Evolutionary conservation across 2,329 filamentous ascomycete species (phyloP).

Genomic region (Alternaria conjuncta): DNA sequence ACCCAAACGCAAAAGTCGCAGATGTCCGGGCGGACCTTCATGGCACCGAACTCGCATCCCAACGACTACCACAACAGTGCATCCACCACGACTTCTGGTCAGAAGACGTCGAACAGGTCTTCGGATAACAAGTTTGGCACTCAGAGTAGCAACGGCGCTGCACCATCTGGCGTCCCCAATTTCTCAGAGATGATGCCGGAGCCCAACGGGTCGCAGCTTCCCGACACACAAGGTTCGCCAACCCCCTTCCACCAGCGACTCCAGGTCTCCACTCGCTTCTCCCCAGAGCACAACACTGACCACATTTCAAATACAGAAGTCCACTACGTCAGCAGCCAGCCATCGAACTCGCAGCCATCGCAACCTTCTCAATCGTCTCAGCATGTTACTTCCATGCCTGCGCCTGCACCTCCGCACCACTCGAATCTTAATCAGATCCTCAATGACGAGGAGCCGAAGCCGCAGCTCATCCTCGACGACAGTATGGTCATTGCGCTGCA

Average conservation of each 20-base stretch:
- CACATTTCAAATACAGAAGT: constrained; percentile 32
- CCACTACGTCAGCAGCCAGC: constrained; percentile 44
- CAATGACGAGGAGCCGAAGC: constrained; percentile 47
- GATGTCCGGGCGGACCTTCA: constrained; percentile 65
- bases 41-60: constrained; percentile 64
- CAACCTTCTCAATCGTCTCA: constrained; percentile 49
- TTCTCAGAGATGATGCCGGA: constrained; percentile 59
- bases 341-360: constrained; percentile 47
- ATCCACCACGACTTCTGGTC: constrained; percentile 83
- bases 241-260: constrained; percentile 24
- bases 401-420: constrained; percentile 45
- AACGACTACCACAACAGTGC: constrained; percentile 80
- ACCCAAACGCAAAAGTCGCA: constrained; percentile 66
- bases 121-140: constrained; percentile 75
- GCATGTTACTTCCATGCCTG: constrained; percentile 38
- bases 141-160: constrained; percentile 72
- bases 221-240: constrained; percentile 66
- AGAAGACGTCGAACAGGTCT: constrained; percentile 78
- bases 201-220: constrained; percentile 64
- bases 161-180: constrained; percentile 60
- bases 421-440: constrained; percentile 51
- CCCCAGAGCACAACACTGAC: constrained; percentile 22
- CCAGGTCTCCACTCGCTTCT: constrained; percentile 12
- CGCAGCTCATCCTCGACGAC: constrained; percentile 55
- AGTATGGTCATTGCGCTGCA: constrained; percentile 65